Percentiles rank a stretch among this genome's conserved stretches.
Evolutionary conservation across 2,329 filamentous ascomycete species (phyloP).

Genomic region (Venturia nashicola): DNA sequence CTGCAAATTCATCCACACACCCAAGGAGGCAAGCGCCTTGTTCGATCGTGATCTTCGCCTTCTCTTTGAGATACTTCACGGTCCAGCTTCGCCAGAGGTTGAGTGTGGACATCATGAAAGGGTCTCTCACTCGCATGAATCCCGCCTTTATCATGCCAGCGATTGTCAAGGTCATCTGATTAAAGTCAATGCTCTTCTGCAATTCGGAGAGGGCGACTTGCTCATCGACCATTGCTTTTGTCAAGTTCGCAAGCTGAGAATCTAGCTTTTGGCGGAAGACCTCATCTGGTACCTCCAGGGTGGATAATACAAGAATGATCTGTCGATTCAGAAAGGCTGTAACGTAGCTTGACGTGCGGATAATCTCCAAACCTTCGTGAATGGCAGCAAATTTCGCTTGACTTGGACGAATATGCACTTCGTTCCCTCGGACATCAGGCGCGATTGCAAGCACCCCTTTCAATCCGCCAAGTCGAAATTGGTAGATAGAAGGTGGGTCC

Average conservation of each 20-base stretch:
- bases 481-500: slow-evolving; percentile 65
- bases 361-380: slow-evolving; percentile 69
- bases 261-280: slow-evolving; percentile 58
- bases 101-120: slow-evolving; percentile 69
- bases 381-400: slow-evolving; percentile 74
- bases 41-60: slow-evolving; percentile 67
- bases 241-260: slow-evolving; percentile 54
- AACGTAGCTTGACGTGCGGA: slow-evolving; percentile 65
- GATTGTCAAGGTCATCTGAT: slow-evolving; percentile 63
- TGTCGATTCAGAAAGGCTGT: slow-evolving; percentile 79
- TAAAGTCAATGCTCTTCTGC: slow-evolving; percentile 68
- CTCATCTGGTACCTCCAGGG: slow-evolving; percentile 56
- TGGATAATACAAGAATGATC: slow-evolving; percentile 72
- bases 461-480: slow-evolving; percentile 84
- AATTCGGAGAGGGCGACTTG: slow-evolving; percentile 54
- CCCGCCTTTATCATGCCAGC: slow-evolving; percentile 67
- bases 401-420: slow-evolving; percentile 69
- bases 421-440: slow-evolving; percentile 50
- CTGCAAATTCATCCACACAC: slow-evolving; percentile 73
- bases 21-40: slow-evolving; percentile 81
- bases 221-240: slow-evolving; percentile 56
- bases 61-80: slow-evolving; percentile 82
- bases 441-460: slow-evolving; percentile 80
- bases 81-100: slow-evolving; percentile 82
- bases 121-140: slow-evolving; percentile 64